Conservation (phyloP, 345 rosid genomes). For the Jatropha curcas region DNA sequence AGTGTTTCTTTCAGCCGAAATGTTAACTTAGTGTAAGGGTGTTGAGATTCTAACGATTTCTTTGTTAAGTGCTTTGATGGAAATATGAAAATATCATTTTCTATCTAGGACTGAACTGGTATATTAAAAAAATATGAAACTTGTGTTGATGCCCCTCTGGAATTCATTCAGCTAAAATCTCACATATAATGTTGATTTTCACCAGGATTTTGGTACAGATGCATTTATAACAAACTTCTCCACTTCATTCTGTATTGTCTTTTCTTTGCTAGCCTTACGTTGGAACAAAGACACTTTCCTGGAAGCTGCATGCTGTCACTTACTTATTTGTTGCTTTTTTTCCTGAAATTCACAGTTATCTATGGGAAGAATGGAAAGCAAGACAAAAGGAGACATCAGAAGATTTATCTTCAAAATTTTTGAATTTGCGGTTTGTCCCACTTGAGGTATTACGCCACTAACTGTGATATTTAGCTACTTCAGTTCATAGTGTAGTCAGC, state of each 20-base stretch:
- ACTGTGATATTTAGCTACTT: constrained; percentile 6
- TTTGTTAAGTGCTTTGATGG: background rate
- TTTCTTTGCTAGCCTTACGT: background rate
- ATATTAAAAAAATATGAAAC: background rate
- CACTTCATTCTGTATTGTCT: background rate
- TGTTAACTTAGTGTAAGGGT: background rate
- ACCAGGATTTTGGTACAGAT: background rate
- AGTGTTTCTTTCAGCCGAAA: background rate
- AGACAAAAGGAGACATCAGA: constrained; percentile 70
- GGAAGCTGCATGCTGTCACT: background rate
- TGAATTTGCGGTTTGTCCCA: constrained; percentile 83
- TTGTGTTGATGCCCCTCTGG: background rate
- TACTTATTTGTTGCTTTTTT: constrained; percentile 20
- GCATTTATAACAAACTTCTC: background rate
- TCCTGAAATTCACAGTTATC: constrained; percentile 55
- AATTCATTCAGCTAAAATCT: background rate
- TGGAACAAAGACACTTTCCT: background rate
- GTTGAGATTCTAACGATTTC: background rate
- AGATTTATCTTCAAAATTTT: constrained; percentile 66
- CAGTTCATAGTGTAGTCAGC: no score
- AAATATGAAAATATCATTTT: background rate
- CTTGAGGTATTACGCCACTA: constrained; percentile 65
- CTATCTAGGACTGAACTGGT: background rate
- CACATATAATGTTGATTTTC: background rate
- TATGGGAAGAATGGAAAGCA: constrained; percentile 93